Evolutionary conservation across 1,284 basidiomycete genomes (phyloP), one percentile per base, ranked within the genome.

Genomic region (Malassezia restricta): DNA sequence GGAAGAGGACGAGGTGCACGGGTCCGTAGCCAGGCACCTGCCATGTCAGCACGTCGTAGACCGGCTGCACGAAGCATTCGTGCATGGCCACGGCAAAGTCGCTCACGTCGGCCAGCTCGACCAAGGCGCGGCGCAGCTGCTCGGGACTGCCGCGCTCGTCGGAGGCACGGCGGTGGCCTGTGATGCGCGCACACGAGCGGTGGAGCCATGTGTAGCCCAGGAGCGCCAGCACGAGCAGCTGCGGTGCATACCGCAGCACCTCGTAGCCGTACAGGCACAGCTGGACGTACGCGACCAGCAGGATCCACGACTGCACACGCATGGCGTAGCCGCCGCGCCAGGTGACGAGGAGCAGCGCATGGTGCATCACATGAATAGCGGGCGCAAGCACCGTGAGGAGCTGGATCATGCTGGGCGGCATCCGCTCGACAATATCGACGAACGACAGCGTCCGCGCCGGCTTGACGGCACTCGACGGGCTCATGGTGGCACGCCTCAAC

Each of bases 261-360:
- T 68, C 64, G 52, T 73, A 73, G 7, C 65, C 68, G 48, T 63
- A 68, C 32, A 70, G 57, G 52, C 68, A 66, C 12, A 46, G 29
- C 15, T 63, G 52, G 47, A 64, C 60, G 52, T 64, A 72, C 3
- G 48, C 53, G n/a, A 70, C 47, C 11, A 72, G 49, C n/a, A 72
- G 52, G 1, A 70, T 54, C 53, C 65, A 54, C 40, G 65, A 67
- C 11, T 58, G 56, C 0, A 59, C 50, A 8, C 43, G 61, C 7
- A 61, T 63, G 9, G 46, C 49, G 17, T 59, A 56, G 8, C 65
- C 63, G 15, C 60, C 62, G 2, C 65, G 64, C 70, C 70, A 72
- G 5, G 70, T 72, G 1, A 65, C 61, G 0, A 72, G 54, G 7
- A 59, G 58, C 24, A 72, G 49, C 40, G 64, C 51, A n/a, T 57